A percentile compares a stretch with the other conserved stretches of the same genome.
phyloP scores from a whole-genome alignment of 129 eudicot species.

The Chrysanthemum makinoi region DNA sequence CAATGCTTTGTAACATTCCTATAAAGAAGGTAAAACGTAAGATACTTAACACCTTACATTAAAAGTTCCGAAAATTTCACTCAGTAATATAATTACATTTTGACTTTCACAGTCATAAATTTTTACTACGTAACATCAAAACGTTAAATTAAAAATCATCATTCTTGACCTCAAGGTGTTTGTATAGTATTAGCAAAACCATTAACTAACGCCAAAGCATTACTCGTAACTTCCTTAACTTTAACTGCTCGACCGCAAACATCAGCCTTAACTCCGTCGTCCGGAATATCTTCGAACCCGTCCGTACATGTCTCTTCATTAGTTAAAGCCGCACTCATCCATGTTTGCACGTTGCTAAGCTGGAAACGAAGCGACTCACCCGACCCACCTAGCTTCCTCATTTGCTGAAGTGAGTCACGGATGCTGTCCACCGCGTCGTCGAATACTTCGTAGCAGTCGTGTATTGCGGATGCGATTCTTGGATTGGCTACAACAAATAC shows the following conservation, averaged over 20 bases:
- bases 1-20: neutral
- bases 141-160: slow-evolving; percentile 12
- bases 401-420: slow-evolving; percentile 62
- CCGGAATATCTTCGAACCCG: slow-evolving; percentile 63
- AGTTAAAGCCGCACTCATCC: slow-evolving; percentile 93
- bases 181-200: slow-evolving; percentile 36
- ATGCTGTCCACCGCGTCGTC: slow-evolving; percentile 70
- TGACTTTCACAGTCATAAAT: neutral
- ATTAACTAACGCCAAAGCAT: slow-evolving; percentile 83
- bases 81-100: neutral
- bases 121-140: neutral
- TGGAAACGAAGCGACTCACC: slow-evolving; percentile 63
- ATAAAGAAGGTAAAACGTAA: neutral
- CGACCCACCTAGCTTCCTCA: slow-evolving; percentile 47
- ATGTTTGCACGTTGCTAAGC: slow-evolving; percentile 92
- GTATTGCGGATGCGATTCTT: slow-evolving; percentile 61
- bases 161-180: slow-evolving; percentile 15
- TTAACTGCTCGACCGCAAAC: slow-evolving; percentile 44
- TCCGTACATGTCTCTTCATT: slow-evolving; percentile 91
- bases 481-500: slow-evolving; percentile 28
- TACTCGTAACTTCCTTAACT: slow-evolving; percentile 74
- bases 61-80: neutral
- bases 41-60: too few species aligned
- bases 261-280: slow-evolving; percentile 40
- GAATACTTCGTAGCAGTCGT: slow-evolving; percentile 63